Conservation (phyloP, 129 eudicot species). For the Helianthus annuus region HanXRQr2.0-SUNRISE NC_035441.2:44750907-44751406, state of each 20-base stretch:
- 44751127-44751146: slow-evolving; percentile 55
- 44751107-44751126: slow-evolving; percentile 64
- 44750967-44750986: slow-evolving; percentile 20
- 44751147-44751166: slow-evolving; percentile 62
- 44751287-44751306: slow-evolving; percentile 27
- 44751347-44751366: slow-evolving; percentile 20
- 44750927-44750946: too few species aligned
- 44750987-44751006: background rate
- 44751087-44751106: slow-evolving; percentile 39
- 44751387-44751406: background rate
- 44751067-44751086: background rate
- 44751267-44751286: slow-evolving; percentile 32
- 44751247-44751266: slow-evolving; percentile 35
- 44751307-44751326: slow-evolving; percentile 24
- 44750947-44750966: background rate
- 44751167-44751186: slow-evolving; percentile 54
- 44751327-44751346: slow-evolving; percentile 7
- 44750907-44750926: too few species aligned
- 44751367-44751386: slow-evolving; percentile 26
- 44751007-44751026: too few species aligned
- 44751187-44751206: slow-evolving; percentile 43
- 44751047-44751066: too few species aligned
- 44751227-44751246: slow-evolving; percentile 20
- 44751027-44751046: too few species aligned
- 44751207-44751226: slow-evolving; percentile 19